A percentile compares a stretch with the other conserved stretches of the same genome.
These are phyloP conservation scores for Aschersonia sp. DNA, from an alignment of 2,329 filamentous ascomycete genomes.

Conservation along the genomic window DNA sequence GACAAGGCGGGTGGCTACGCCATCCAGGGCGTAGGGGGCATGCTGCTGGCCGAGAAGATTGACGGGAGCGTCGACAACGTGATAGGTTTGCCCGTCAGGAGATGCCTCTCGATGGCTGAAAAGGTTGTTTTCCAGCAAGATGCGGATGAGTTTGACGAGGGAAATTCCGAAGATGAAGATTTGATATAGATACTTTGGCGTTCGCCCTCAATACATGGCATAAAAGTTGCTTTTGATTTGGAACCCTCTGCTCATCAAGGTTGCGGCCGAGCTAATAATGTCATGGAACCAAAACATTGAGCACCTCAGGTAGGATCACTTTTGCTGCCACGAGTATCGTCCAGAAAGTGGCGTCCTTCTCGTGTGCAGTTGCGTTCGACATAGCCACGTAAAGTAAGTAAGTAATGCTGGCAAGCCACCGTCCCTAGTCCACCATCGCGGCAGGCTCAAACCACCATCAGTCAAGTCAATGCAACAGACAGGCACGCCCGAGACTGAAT, in stretches of 20 bases:
- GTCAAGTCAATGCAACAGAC: no score
- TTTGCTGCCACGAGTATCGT: no score
- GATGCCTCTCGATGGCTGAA: slow-evolving; percentile 70
- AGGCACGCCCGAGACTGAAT: no score
- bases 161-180: slow-evolving; percentile 25
- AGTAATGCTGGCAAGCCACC: not conserved
- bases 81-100: slow-evolving; percentile 72
- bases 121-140: slow-evolving; percentile 68
- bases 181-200: not conserved
- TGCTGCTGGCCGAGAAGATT: slow-evolving; percentile 77
- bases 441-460: no score
- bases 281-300: no score
- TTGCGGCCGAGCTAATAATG: no score
- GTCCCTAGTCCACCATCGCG: no score
- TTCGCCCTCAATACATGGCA: not conserved
- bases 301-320: no score
- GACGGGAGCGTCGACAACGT: slow-evolving; percentile 91
- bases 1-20: slow-evolving; percentile 97
- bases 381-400: not conserved
- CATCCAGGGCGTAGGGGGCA: slow-evolving; percentile 74
- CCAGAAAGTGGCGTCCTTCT: no score
- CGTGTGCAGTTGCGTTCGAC: not conserved
- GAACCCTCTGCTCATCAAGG: no score
- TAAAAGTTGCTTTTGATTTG: no score
- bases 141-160: slow-evolving; percentile 40